These are phyloP conservation scores for Paragyromitra xinjiangensis DNA, from an alignment of 495 filamentous ascomycete genomes.

Conservation along the genomic window DNA sequence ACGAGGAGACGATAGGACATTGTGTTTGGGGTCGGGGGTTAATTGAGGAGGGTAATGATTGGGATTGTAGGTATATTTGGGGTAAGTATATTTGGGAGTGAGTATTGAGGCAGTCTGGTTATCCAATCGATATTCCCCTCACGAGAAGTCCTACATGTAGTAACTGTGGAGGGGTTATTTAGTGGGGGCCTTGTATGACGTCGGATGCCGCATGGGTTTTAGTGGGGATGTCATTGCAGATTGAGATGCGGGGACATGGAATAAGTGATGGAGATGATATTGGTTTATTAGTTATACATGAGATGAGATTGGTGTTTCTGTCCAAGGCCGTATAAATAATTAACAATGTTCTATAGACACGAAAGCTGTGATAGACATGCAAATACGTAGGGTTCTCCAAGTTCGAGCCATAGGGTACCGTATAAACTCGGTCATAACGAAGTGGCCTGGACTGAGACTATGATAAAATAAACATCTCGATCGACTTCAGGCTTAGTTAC, in stretches of 20 bases:
- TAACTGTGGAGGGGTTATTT: constrained; percentile 15
- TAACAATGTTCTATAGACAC: neutral
- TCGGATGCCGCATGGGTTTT: constrained; percentile 21
- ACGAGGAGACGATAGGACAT: constrained; percentile 46
- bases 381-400: neutral
- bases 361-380: neutral
- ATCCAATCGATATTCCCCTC: neutral
- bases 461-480: too few species aligned
- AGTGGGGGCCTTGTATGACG: constrained; percentile 36
- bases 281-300: neutral
- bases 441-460: too few species aligned
- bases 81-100: neutral
- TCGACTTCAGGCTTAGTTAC: too few species aligned
- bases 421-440: too few species aligned
- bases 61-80: constrained; percentile 10
- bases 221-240: constrained; percentile 18
- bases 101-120: neutral
- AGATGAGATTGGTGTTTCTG: neutral
- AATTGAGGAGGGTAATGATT: constrained; percentile 9
- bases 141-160: neutral
- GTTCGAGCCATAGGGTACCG: neutral
- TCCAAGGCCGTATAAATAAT: neutral
- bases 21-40: constrained; percentile 8
- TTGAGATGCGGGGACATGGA: constrained; percentile 8
- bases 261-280: neutral